Evolutionary conservation across 164 flowering plant species (phyloP).

Genomic region (Liriodendron chinense): DNA sequence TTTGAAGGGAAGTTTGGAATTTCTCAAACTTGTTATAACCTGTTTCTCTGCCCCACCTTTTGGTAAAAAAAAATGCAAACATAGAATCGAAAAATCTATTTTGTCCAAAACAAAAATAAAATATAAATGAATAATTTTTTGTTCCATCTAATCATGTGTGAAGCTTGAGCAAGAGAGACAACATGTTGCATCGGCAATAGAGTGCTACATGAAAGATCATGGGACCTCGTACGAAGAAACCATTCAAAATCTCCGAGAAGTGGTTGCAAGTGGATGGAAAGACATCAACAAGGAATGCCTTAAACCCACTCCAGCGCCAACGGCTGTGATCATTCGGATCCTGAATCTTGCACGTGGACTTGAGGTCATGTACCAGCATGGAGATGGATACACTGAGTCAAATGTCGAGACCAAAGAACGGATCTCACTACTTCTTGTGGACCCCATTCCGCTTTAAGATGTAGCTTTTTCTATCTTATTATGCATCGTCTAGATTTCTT

Average conservation of each 20-base stretch:
- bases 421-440: too few relatives aligned
- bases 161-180: slow-evolving; percentile 43
- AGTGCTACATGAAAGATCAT: slow-evolving; percentile 17
- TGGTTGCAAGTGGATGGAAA: slow-evolving; percentile 17
- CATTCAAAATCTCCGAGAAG: background rate
- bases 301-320: slow-evolving; percentile 1
- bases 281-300: slow-evolving; percentile 13
- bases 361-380: slow-evolving; percentile 3
- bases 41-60: too few relatives aligned
- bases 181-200: slow-evolving; percentile 26
- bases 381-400: too few relatives aligned
- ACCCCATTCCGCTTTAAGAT: too few relatives aligned
- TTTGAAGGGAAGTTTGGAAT: too few relatives aligned
- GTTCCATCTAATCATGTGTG: background rate
- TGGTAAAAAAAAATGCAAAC: too few relatives aligned
- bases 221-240: slow-evolving; percentile 26
- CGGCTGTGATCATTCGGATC: background rate
- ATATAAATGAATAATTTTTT: background rate
- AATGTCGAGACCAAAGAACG: too few relatives aligned
- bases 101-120: too few relatives aligned
- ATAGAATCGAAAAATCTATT: too few relatives aligned
- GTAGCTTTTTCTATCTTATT: too few relatives aligned
- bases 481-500: too few relatives aligned
- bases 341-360: slow-evolving; percentile 7
- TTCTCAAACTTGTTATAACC: too few relatives aligned